A percentile compares a stretch with the other conserved stretches of the same genome.
Evolutionary conservation across 176 grass and related monocot species (phyloP).

Genomic region (Musa itinerans): DNA sequence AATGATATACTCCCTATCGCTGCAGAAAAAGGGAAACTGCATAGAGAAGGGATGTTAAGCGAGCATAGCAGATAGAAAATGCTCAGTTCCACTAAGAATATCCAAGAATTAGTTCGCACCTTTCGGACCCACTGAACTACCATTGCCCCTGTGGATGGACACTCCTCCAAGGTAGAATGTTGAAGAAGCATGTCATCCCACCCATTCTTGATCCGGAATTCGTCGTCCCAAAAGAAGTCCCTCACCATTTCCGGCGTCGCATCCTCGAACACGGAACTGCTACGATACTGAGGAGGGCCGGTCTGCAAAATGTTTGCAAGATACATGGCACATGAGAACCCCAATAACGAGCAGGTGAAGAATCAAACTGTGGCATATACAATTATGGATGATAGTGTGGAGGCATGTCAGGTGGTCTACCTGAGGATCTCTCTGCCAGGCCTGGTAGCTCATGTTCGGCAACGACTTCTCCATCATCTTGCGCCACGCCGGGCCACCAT

Average conservation of each 20-base stretch:
- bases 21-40: slow-evolving; percentile 98
- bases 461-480: slow-evolving; percentile 71
- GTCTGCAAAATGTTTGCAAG: slow-evolving; percentile 24
- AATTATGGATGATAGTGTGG: not conserved
- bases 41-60: slow-evolving; percentile 6
- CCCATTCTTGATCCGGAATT: slow-evolving; percentile 65
- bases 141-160: slow-evolving; percentile 57
- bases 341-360: not conserved
- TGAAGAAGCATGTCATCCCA: slow-evolving; percentile 96
- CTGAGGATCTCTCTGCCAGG: slow-evolving; percentile 73
- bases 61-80: not conserved
- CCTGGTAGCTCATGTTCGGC: slow-evolving; percentile 50
- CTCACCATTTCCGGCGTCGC: slow-evolving; percentile 50
- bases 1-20: slow-evolving; percentile 83
- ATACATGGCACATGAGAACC: not conserved
- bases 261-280: slow-evolving; percentile 81
- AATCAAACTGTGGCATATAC: not conserved
- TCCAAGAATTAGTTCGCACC: slow-evolving; percentile 19
- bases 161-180: slow-evolving; percentile 57
- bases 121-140: slow-evolving; percentile 83
- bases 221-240: slow-evolving; percentile 98
- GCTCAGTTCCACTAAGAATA: not conserved
- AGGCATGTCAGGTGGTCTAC: slow-evolving; percentile 4
- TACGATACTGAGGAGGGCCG: slow-evolving; percentile 67
- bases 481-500: slow-evolving; percentile 63